Percentiles rank a stretch among this genome's conserved stretches.
phyloP scores from a whole-genome alignment of 176 grass and related monocot species.

The Hordeum vulgare region MorexV3_pseudomolecules_assembly NC_058520.1:82013474-82013973 shows the following conservation, averaged over 20 bases:
- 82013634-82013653: too few relatives aligned
- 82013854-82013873: constrained; percentile 36
- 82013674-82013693: neutral
- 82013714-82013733: neutral
- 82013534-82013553: neutral
- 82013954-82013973: constrained; percentile 58
- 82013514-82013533: neutral
- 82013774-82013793: constrained; percentile 69
- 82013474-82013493: too few relatives aligned
- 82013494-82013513: too few relatives aligned
- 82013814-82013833: constrained; percentile 52
- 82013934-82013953: neutral
- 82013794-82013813: constrained; percentile 50
- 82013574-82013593: neutral
- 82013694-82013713: neutral
- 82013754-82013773: constrained; percentile 71
- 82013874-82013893: neutral
- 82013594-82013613: neutral
- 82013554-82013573: neutral
- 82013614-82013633: too few relatives aligned
- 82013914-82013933: neutral
- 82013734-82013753: constrained; percentile 57
- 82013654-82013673: too few relatives aligned
- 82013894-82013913: neutral
- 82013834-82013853: constrained; percentile 42